phyloP scores from a whole-genome alignment of 805 yeast genomes.

The Candida wancherniae region DNA sequence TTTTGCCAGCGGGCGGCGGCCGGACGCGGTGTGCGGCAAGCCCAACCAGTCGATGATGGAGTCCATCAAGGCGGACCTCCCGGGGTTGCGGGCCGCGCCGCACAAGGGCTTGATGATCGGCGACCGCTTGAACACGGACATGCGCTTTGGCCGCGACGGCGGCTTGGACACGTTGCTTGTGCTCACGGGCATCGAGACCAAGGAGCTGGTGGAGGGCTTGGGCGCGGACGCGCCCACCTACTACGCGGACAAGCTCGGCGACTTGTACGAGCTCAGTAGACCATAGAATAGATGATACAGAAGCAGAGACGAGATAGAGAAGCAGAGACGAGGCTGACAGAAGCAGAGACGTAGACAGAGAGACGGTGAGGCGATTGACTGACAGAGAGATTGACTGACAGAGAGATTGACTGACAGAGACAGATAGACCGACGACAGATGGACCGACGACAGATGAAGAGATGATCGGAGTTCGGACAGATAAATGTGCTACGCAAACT shows the following conservation, averaged over 20 bases:
- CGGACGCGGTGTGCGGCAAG: constrained; percentile 83
- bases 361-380: no score
- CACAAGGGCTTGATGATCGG: constrained; percentile 84
- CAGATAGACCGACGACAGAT: no score
- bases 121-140: constrained; percentile 91
- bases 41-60: constrained; percentile 89
- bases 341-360: no score
- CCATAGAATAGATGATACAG: background rate
- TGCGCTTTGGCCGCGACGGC: constrained; percentile 84
- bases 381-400: no score
- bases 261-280: constrained; percentile 50
- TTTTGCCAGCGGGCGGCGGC: constrained; percentile 72
- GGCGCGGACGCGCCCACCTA: constrained; percentile 53
- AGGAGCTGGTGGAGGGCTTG: constrained; percentile 47
- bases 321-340: no score
- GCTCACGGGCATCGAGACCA: constrained; percentile 86
- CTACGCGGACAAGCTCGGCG: constrained; percentile 72
- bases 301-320: no score
- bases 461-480: no score
- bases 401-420: no score
- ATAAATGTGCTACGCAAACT: no score
- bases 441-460: no score
- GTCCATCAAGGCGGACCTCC: constrained; percentile 66
- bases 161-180: constrained; percentile 85
- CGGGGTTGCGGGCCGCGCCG: constrained; percentile 44